These are phyloP conservation scores for Zea mays DNA, from an alignment of 176 grass and related monocot genomes.

Conservation along the genomic window Zm-B73-REFERENCE-NAM-5.0 NC_050096.1:16646501-16647000, in stretches of 20 bases:
- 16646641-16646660: constrained; percentile 51
- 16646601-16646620: constrained; percentile 59
- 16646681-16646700: constrained; percentile 58
- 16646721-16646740: constrained; percentile 43
- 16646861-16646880: constrained; percentile 41
- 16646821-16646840: constrained; percentile 66
- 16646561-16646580: constrained; percentile 82
- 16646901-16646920: constrained; percentile 73
- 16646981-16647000: constrained; percentile 71
- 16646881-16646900: constrained; percentile 81
- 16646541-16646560: constrained; percentile 74
- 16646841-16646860: constrained; percentile 69
- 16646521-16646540: constrained; percentile 85
- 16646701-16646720: constrained; percentile 60
- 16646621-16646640: constrained; percentile 67
- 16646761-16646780: constrained; percentile 91
- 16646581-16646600: constrained; percentile 57
- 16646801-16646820: constrained; percentile 73
- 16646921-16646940: constrained; percentile 37
- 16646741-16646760: constrained; percentile 49
- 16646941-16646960: constrained; percentile 59
- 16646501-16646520: background rate
- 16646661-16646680: constrained; percentile 40
- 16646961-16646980: constrained; percentile 62
- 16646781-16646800: constrained; percentile 56